Evolutionary conservation across 2,329 filamentous ascomycete genomes (phyloP).

Genomic region (Spiromastix sp.): DNA sequence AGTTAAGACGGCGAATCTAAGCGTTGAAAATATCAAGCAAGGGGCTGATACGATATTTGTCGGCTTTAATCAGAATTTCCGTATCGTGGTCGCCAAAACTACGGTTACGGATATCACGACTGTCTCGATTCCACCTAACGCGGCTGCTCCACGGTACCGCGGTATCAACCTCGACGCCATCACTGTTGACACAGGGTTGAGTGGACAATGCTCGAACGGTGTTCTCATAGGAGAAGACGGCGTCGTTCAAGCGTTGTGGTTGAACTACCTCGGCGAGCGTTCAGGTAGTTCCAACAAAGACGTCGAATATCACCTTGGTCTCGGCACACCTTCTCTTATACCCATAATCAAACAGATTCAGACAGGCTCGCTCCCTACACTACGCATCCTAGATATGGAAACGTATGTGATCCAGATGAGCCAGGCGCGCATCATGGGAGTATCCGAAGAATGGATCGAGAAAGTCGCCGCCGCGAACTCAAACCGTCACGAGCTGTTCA

Average conservation of each 20-base stretch:
- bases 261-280: conserved; percentile 91
- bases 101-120: conserved; percentile 95
- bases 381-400: conserved; percentile 89
- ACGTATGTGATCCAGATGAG: conserved; percentile 94
- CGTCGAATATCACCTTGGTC: conserved; percentile 90
- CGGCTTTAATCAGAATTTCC: conserved; percentile 93
- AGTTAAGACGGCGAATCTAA: conserved; percentile 78
- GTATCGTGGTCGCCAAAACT: conserved; percentile 87
- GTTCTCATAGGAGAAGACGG: conserved; percentile 84
- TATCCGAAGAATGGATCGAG: conserved; percentile 90
- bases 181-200: conserved; percentile 87
- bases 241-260: conserved; percentile 88
- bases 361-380: conserved; percentile 59
- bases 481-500: conserved; percentile 91
- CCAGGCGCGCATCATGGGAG: conserved; percentile 93
- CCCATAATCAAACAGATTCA: conserved; percentile 85
- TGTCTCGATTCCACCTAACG: conserved; percentile 89
- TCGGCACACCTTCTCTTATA: conserved; percentile 77
- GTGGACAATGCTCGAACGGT: conserved; percentile 84
- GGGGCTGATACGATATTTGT: conserved; percentile 93
- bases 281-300: conserved; percentile 70
- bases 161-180: conserved; percentile 95
- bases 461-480: conserved; percentile 82
- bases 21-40: conserved; percentile 73
- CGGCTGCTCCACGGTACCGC: conserved; percentile 80